Evolutionary conservation across 108 stramenopile genomes (phyloP), one percentile per base, ranked within the genome.

Genomic region (Craspedostauros australis): DNA sequence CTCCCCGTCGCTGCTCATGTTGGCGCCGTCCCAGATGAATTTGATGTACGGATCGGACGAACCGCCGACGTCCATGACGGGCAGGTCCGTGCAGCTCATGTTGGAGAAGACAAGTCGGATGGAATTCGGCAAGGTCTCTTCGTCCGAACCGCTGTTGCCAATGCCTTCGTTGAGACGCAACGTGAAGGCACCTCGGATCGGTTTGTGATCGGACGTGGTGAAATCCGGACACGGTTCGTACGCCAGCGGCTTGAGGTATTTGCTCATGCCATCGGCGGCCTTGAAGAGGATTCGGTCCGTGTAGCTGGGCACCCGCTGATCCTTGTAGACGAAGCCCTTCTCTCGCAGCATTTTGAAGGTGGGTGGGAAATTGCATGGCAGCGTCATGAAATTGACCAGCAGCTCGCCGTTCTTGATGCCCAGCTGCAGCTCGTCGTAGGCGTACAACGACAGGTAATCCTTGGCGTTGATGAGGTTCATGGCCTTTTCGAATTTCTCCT

Each of bases 181-280:
- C 9, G 53, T 34, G 54, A 82, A 92, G 0, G 63, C 80, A 1
- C 80, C 86, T 32, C 79, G 73, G 11, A 91, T 76, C 5, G 90
- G 90, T 45, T 91, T 91, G 72, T 91, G 90, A 68, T 91, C 90
- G 11, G 77, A 79, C 22, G 80, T 82, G 11, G 76, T 63, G 46
- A 82, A 84, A 42, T 60, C 75, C 1, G 74, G 56, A 58, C 76
- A 82, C 11, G 84, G 69, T 36, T 72, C 75, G 29, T 80, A 86
- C 23, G 66, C 43, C 32, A 68, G 21, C n/a, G 76, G 77, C 9
- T 46, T 49, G 12, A 88, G 55, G 38, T 73, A 60, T 1, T 49
- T 64, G 66, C 29, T 33, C 6, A 85, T 28, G 27, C 48, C 53
- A 2, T 53, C 49, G 21, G 79, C 67, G 1, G 75, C 78, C 48